Evolutionary conservation across 495 filamentous ascomycete species (phyloP), one percentile per base, ranked within the genome.

Genomic region (Penicillium ucsense): DNA sequence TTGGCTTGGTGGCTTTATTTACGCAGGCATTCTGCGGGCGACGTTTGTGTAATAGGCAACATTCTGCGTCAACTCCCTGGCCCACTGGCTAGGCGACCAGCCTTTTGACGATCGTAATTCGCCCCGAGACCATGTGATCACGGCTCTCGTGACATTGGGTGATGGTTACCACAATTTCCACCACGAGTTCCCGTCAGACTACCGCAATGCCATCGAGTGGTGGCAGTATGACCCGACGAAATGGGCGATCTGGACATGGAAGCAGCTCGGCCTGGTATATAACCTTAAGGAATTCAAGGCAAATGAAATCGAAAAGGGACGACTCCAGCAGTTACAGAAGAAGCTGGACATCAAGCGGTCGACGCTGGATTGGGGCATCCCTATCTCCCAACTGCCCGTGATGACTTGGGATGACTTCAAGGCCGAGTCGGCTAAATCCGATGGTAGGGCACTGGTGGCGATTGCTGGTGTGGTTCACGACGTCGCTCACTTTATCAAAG

Each of bases 121-220:
- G 44, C 89, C 89, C 50, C 84, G 89, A 43, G 89, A 95, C 57
- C 89, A 94, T 66, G 78, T 94, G 58, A 75, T 95, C 62, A 95
- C 89, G 31, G 89, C 89, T 37, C 69, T 95, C 12, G 82, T 92
- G 36, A 95, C 89, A 30, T 83, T 95, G 20, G 89, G 89, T 33
- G 89, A 95, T 65, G 89, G 89, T 43, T 95, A 95, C 68, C 88
- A 95, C 74, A 94, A 92, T 69, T 95, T 95, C 78, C 89, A 95
- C 71, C 89, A 95, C 71, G 89, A 61, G 67, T 95, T 95, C 68
- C 89, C 89, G 35, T 88, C 86, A 5, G 89, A 95, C 63, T 95
- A 94, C 80, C 86, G 89, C 63, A 95, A 95, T 64, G 89, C 88
- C 34, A 89, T 95, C 51, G 71, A 92, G 60, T 95, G 88, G 86